Percentiles rank a stretch among this genome's conserved stretches.
These are phyloP conservation scores for Penicillium sp. DNA, from an alignment of 2,329 filamentous ascomycete genomes.

Conservation along the genomic window DNA sequence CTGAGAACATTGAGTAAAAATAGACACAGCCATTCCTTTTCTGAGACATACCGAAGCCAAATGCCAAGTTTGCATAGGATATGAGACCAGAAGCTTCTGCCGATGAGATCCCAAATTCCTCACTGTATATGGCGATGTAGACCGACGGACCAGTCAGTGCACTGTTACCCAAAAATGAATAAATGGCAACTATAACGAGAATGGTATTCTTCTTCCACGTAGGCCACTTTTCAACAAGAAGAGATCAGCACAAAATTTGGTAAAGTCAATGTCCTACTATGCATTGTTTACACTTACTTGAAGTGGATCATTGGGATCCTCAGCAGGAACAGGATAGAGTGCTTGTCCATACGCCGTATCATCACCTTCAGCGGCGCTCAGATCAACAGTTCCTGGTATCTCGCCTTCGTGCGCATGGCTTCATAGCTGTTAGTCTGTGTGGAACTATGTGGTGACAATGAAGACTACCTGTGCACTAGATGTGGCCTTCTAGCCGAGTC, in stretches of 20 bases:
- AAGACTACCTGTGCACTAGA: neutral
- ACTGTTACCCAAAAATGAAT: slow-evolving; percentile 62
- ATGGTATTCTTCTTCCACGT: slow-evolving; percentile 59
- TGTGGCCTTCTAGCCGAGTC: neutral
- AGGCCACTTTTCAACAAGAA: slow-evolving; percentile 49
- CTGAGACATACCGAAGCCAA: slow-evolving; percentile 52
- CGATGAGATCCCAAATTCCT: slow-evolving; percentile 54
- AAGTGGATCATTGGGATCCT: slow-evolving; percentile 63
- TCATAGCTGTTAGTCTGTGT: neutral
- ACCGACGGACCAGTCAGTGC: slow-evolving; percentile 59
- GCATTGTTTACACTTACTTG: slow-evolving; percentile 36
- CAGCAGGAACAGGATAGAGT: slow-evolving; percentile 60
- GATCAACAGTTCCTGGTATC: slow-evolving; percentile 59
- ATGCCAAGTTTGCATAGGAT: slow-evolving; percentile 62
- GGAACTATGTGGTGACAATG: neutral
- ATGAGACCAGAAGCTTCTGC: slow-evolving; percentile 57
- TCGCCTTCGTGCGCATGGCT: slow-evolving; percentile 60
- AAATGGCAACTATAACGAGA: slow-evolving; percentile 54
- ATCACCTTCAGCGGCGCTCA: slow-evolving; percentile 56
- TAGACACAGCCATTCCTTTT: neutral
- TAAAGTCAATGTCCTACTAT: too few relatives aligned
- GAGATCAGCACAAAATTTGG: neutral
- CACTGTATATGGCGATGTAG: slow-evolving; percentile 57
- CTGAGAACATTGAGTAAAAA: slow-evolving; percentile 18
- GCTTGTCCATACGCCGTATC: slow-evolving; percentile 62